Percentiles rank a stretch among this genome's conserved stretches.
Evolutionary conservation across 495 filamentous ascomycete species (phyloP).

Genomic region (Bryoglossum gracile): DNA sequence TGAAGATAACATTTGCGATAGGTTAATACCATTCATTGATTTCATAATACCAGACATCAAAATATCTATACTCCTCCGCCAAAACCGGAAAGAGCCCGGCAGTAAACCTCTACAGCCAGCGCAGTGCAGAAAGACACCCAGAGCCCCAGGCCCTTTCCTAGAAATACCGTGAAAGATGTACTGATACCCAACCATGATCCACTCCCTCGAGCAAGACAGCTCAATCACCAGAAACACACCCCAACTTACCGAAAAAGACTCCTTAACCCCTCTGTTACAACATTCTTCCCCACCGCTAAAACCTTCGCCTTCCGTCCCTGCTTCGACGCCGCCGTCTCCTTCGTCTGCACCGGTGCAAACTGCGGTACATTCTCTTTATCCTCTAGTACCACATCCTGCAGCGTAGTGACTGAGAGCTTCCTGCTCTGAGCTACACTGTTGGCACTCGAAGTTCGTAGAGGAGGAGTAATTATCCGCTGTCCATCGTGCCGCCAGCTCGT

Average conservation of each 20-base stretch:
- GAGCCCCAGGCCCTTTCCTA: no score
- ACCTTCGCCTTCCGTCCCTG: conserved; percentile 12
- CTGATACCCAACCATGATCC: not conserved
- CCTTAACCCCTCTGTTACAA: conserved; percentile 15
- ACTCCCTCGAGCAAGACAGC: not conserved
- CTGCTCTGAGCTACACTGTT: conserved; percentile 19
- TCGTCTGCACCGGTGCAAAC: not conserved
- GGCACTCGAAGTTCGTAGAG: conserved; percentile 22
- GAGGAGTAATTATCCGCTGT: conserved; percentile 23
- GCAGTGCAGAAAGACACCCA: no score
- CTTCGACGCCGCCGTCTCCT: not conserved
- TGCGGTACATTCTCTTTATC: conserved; percentile 17
- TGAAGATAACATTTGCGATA: no score
- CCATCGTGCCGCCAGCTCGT: conserved; percentile 19
- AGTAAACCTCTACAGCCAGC: no score
- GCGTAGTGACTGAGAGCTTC: conserved; percentile 2
- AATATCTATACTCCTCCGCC: no score
- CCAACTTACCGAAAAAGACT: conserved; percentile 21
- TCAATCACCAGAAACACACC: not conserved
- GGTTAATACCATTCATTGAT: no score
- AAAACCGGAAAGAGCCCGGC: no score
- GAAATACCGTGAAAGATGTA: no score
- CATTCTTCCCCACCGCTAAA: conserved; percentile 5
- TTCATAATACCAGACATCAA: no score
- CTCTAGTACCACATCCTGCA: conserved; percentile 9